These are phyloP conservation scores for Brassica balearica DNA, from an alignment of 441 rosid genomes.

Conservation along the genomic window DNA sequence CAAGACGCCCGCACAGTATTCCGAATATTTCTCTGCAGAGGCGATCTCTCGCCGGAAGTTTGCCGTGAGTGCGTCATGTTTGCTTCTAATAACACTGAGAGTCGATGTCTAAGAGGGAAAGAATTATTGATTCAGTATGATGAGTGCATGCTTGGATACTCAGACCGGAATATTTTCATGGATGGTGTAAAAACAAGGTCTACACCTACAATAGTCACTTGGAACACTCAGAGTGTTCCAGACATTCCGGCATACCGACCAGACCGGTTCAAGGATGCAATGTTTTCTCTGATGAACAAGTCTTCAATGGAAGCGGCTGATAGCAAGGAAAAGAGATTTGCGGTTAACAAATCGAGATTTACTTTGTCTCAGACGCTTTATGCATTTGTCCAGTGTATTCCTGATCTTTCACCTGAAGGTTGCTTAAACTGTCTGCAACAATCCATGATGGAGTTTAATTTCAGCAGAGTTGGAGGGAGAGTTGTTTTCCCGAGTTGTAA, in stretches of 20 bases:
- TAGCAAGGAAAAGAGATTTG: conserved; percentile 3
- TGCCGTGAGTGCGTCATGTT: conserved; percentile 19
- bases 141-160: conserved; percentile 33
- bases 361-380: conserved; percentile 29
- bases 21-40: conserved; percentile 1
- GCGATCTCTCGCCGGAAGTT: background rate
- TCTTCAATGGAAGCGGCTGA: conserved; percentile 16
- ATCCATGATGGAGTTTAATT: background rate
- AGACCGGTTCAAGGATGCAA: background rate
- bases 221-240: background rate
- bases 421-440: conserved; percentile 46
- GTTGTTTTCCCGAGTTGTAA: conserved; percentile 46
- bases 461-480: conserved; percentile 38
- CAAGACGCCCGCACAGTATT: background rate
- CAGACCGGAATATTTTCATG: conserved; percentile 16
- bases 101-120: conserved; percentile 17
- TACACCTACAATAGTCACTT: background rate
- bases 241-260: too few relatives aligned
- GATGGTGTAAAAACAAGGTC: background rate
- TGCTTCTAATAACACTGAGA: background rate
- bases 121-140: conserved; percentile 21
- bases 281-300: conserved; percentile 13
- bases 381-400: conserved; percentile 51
- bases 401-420: conserved; percentile 35
- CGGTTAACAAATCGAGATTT: background rate